Evolutionary conservation across 208 protist species (phyloP).

Genomic region (Tritrichomonas foetus): DNA sequence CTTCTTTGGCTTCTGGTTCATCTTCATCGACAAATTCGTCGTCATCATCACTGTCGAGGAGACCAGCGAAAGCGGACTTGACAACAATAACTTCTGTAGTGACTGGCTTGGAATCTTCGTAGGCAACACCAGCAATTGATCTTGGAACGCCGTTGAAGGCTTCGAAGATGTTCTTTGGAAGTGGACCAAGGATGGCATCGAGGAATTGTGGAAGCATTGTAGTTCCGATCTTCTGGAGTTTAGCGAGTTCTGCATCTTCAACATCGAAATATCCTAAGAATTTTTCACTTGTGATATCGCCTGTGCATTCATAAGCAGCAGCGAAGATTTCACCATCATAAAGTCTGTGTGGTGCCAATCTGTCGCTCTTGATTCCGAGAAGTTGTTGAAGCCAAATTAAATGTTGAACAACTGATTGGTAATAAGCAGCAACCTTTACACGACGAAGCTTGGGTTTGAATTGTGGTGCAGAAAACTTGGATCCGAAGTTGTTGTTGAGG

Average conservation of each 20-base stretch:
- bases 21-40: not conserved
- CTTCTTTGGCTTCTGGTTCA: not conserved
- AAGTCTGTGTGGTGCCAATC: not conserved
- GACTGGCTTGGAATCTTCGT: not conserved
- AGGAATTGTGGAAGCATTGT: not conserved
- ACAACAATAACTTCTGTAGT: not conserved
- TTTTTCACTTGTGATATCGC: not conserved
- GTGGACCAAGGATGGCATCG: not conserved
- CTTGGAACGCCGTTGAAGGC: not conserved
- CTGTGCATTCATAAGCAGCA: not conserved
- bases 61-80: not conserved
- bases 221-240: not conserved
- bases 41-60: not conserved
- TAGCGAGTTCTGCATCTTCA: not conserved
- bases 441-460: constrained; percentile 10
- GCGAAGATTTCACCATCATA: constrained; percentile 31
- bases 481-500: not conserved
- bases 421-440: not conserved
- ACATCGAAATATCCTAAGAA: not conserved
- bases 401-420: not conserved
- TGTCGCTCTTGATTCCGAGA: not conserved
- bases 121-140: not conserved
- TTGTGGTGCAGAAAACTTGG: not conserved
- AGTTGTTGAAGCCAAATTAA: not conserved
- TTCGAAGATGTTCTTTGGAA: not conserved